A percentile compares a stretch with the other conserved stretches of the same genome.
Evolutionary conservation across 805 yeast species (phyloP).

Genomic region (Torulaspora maleeae): DNA sequence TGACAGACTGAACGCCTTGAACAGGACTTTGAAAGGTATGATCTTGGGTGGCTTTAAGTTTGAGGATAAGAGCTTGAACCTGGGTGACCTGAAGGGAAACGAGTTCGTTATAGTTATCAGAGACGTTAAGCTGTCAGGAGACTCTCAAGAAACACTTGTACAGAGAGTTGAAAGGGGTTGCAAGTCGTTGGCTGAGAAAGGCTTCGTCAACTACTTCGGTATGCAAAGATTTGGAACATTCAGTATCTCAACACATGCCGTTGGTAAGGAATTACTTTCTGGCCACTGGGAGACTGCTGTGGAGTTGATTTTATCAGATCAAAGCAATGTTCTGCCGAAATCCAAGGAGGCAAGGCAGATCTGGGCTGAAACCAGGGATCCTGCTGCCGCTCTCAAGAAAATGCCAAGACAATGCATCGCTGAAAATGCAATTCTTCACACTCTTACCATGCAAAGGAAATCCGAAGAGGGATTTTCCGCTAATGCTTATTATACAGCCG

Average conservation of each 20-base stretch:
- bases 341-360: conserved; percentile 76
- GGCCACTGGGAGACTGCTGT: conserved; percentile 78
- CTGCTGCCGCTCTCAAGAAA: conserved; percentile 55
- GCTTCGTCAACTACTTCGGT: conserved; percentile 94
- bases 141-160: conserved; percentile 38
- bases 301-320: conserved; percentile 76
- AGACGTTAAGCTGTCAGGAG: conserved; percentile 47
- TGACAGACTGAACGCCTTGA: conserved; percentile 70
- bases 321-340: conserved; percentile 76
- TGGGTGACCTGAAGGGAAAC: conserved; percentile 87
- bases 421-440: conserved; percentile 65
- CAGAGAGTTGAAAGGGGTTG: conserved; percentile 50
- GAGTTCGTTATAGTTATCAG: conserved; percentile 83
- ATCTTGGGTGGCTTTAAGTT: conserved; percentile 75
- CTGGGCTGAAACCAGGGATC: conserved; percentile 72
- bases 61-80: conserved; percentile 52
- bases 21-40: conserved; percentile 71
- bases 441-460: conserved; percentile 50
- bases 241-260: conserved; percentile 81
- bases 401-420: conserved; percentile 92
- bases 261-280: conserved; percentile 69
- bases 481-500: conserved; percentile 66
- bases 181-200: conserved; percentile 53
- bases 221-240: conserved; percentile 98
- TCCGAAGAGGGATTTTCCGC: conserved; percentile 45